These are phyloP conservation scores for Trichoderma koningiopsis DNA, from an alignment of 2,329 filamentous ascomycete genomes.

Conservation along the genomic window DNA sequence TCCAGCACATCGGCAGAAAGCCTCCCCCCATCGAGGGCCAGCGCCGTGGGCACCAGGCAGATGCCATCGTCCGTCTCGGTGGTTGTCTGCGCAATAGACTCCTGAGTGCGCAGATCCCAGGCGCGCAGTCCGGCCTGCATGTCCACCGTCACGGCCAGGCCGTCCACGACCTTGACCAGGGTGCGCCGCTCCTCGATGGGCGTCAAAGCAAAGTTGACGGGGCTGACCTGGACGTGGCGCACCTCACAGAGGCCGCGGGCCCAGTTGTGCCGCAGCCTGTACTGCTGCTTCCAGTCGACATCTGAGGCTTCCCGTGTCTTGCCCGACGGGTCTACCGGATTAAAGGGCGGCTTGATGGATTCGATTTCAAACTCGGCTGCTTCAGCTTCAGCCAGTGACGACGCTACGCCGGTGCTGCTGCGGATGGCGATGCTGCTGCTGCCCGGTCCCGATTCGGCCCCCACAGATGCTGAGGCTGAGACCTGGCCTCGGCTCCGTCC, in stretches of 20 bases:
- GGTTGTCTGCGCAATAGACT: slow-evolving; percentile 56
- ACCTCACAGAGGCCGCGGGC: slow-evolving; percentile 77
- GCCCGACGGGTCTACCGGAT: slow-evolving; percentile 55
- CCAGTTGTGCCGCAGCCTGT: slow-evolving; percentile 91
- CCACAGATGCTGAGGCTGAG: slow-evolving; percentile 48
- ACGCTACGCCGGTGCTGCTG: neutral
- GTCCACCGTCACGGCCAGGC: slow-evolving; percentile 78
- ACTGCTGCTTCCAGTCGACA: slow-evolving; percentile 85
- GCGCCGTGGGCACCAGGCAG: slow-evolving; percentile 56
- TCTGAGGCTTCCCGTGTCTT: slow-evolving; percentile 34
- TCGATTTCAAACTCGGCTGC: slow-evolving; percentile 34
- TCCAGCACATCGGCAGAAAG: slow-evolving; percentile 52
- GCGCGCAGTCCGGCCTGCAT: slow-evolving; percentile 68
- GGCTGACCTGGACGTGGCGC: slow-evolving; percentile 68
- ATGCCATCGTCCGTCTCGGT: slow-evolving; percentile 37
- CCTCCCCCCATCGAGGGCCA: slow-evolving; percentile 63
- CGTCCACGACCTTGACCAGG: slow-evolving; percentile 75
- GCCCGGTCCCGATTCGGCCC: slow-evolving; percentile 42
- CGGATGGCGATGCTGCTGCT: neutral
- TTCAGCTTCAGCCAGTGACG: neutral
- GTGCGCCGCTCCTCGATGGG: slow-evolving; percentile 51
- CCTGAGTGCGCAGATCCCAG: slow-evolving; percentile 71
- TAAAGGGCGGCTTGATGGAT: neutral
- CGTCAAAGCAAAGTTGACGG: slow-evolving; percentile 37
- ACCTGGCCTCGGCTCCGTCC: slow-evolving; percentile 47